phyloP scores from a whole-genome alignment of 2,329 filamentous ascomycete species.

The Arachnomyces sp. region DNA sequence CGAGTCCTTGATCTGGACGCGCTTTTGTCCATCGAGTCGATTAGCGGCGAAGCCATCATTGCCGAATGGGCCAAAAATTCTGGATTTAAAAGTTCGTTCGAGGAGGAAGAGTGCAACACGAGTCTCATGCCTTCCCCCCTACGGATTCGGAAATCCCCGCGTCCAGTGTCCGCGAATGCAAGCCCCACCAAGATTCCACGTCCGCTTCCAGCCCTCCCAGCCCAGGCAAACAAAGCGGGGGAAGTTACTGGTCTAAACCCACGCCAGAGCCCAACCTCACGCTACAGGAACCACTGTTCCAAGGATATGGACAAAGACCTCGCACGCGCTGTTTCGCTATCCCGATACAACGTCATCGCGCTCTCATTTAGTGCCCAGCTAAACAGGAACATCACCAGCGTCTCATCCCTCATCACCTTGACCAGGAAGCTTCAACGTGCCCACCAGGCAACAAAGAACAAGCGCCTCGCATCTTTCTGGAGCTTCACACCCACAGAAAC shows the following conservation, averaged over 20 bases:
- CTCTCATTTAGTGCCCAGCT: conserved; percentile 2
- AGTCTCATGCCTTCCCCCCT: conserved; percentile 21
- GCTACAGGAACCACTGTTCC: too few species aligned
- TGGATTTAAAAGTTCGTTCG: too few species aligned
- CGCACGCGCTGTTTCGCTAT: too few species aligned
- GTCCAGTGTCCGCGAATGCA: conserved; percentile 5
- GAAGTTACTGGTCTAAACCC: too few species aligned
- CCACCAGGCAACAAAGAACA: conserved; percentile 18
- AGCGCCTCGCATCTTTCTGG: conserved; percentile 32
- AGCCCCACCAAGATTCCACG: not conserved
- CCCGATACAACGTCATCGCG: not conserved
- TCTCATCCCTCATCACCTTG: conserved; percentile 5
- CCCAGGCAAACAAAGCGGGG: too few species aligned
- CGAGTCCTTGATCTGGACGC: too few species aligned
- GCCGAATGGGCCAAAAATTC: too few species aligned
- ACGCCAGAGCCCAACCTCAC: too few species aligned
- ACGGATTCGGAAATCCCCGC: conserved; percentile 15
- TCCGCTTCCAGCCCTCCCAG: not conserved
- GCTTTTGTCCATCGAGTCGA: too few species aligned
- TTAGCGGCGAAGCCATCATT: too few species aligned
- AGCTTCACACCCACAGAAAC: conserved; percentile 25
- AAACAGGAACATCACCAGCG: conserved; percentile 3
- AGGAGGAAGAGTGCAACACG: too few species aligned
- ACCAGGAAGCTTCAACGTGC: conserved; percentile 15
- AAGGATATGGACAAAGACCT: too few species aligned